Conservation (phyloP, 1,284 basidiomycete genomes). For the Wolfiporia cocos region DNA sequence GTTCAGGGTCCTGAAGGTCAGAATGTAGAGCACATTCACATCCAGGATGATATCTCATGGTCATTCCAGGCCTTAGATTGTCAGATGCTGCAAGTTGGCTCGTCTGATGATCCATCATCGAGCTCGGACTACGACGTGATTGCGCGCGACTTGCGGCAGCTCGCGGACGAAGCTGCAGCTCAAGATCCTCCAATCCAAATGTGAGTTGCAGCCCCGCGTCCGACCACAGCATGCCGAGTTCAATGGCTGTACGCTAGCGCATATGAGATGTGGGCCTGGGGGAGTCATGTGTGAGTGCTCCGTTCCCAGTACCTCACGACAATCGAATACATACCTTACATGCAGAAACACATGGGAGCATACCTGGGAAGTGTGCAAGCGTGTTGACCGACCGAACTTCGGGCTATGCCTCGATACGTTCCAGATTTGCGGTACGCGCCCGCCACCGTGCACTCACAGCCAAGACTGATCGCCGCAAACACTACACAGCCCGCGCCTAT, state of each 20-base stretch:
- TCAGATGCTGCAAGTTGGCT: conserved; percentile 25
- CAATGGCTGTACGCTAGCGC: conserved; percentile 13
- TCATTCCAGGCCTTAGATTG: conserved; percentile 18
- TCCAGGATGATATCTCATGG: background rate
- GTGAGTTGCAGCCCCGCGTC: conserved; percentile 10
- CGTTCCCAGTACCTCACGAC: background rate
- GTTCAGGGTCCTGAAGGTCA: conserved; percentile 25
- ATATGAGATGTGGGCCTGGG: conserved; percentile 31
- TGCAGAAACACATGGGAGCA: conserved; percentile 26
- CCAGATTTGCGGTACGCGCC: conserved; percentile 21
- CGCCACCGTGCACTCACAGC: background rate
- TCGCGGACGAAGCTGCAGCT: conserved; percentile 24
- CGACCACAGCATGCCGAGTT: background rate
- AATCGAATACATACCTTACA: background rate
- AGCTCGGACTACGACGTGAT: conserved; percentile 23
- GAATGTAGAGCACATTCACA: background rate
- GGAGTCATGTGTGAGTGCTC: conserved; percentile 22
- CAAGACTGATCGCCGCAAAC: background rate
- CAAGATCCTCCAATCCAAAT: conserved; percentile 25
- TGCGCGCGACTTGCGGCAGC: conserved; percentile 22
- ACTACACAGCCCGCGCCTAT: conserved; percentile 14
- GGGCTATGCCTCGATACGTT: conserved; percentile 29
- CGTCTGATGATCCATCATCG: conserved; percentile 20
- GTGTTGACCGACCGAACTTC: conserved; percentile 26
- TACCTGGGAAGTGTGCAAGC: conserved; percentile 27